These are phyloP conservation scores for Choiromyces venosus DNA, from an alignment of 495 filamentous ascomycete genomes.

Conservation along the genomic window DNA sequence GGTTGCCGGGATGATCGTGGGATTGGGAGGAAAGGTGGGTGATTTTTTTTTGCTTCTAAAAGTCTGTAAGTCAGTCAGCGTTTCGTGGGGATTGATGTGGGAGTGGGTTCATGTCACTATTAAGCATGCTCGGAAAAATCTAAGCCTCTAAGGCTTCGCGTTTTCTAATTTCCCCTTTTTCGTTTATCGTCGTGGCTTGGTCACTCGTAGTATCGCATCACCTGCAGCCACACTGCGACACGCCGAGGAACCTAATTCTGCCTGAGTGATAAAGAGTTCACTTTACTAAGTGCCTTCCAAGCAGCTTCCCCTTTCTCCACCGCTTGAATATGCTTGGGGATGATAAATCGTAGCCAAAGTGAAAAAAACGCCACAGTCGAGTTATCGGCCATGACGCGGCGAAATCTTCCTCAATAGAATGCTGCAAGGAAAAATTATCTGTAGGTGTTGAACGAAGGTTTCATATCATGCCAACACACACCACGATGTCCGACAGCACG, in stretches of 20 bases:
- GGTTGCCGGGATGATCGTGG: too few relatives aligned
- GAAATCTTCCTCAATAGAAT: too few relatives aligned
- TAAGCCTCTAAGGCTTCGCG: neutral
- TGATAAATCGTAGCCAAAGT: neutral
- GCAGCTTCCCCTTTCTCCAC: neutral
- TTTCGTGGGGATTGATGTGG: too few relatives aligned
- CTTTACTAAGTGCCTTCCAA: neutral
- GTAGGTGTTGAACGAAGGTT: too few relatives aligned
- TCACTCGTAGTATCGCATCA: neutral
- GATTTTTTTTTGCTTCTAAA: too few relatives aligned
- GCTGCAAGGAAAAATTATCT: too few relatives aligned
- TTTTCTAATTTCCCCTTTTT: neutral
- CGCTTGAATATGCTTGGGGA: neutral
- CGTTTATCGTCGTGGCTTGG: neutral
- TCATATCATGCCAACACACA: neutral
- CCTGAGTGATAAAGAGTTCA: neutral
- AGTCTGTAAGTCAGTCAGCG: too few relatives aligned
- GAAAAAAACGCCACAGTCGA: neutral
- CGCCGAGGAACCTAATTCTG: neutral
- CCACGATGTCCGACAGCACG: neutral
- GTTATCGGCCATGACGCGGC: too few relatives aligned
- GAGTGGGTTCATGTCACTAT: too few relatives aligned
- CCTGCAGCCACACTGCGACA: neutral
- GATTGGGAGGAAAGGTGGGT: too few relatives aligned
- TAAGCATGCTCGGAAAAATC: too few relatives aligned